Conservation (phyloP, 768 basidiomycete genomes). For the Termitomyces sp. region DNA sequence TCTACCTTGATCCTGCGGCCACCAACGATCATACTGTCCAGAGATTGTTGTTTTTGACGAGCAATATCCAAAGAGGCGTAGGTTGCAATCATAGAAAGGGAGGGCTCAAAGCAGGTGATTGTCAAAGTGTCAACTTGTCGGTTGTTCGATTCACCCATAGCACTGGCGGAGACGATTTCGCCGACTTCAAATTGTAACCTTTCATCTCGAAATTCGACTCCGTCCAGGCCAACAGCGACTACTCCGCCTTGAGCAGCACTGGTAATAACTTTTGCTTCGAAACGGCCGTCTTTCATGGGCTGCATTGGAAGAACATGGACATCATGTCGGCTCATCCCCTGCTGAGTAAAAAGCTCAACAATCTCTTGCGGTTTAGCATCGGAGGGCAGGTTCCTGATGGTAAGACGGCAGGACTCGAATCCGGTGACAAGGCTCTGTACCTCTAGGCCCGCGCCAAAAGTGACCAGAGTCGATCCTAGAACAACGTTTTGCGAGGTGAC, state of each 20-base stretch:
- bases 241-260: slow-evolving; percentile 36
- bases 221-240: slow-evolving; percentile 43
- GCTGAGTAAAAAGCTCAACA: slow-evolving; percentile 36
- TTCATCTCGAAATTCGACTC: slow-evolving; percentile 42
- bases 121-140: slow-evolving; percentile 37
- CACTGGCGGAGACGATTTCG: slow-evolving; percentile 32
- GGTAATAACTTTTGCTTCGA: slow-evolving; percentile 42
- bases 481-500: slow-evolving; percentile 40
- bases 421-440: slow-evolving; percentile 42
- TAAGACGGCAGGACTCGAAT: slow-evolving; percentile 49
- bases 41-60: slow-evolving; percentile 25
- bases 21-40: slow-evolving; percentile 32
- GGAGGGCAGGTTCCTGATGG: slow-evolving; percentile 40
- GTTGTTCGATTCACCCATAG: slow-evolving; percentile 35
- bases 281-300: slow-evolving; percentile 20
- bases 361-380: slow-evolving; percentile 38
- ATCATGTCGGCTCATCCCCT: slow-evolving; percentile 32
- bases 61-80: slow-evolving; percentile 34
- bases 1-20: slow-evolving; percentile 46
- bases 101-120: slow-evolving; percentile 51
- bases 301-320: slow-evolving; percentile 32
- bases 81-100: slow-evolving; percentile 39
- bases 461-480: slow-evolving; percentile 43
- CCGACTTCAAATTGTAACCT: slow-evolving; percentile 38
- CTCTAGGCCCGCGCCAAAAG: slow-evolving; percentile 47